These are phyloP conservation scores for Senna tora DNA, from an alignment of 306 rosid genomes.

Conservation along the genomic window DNA sequence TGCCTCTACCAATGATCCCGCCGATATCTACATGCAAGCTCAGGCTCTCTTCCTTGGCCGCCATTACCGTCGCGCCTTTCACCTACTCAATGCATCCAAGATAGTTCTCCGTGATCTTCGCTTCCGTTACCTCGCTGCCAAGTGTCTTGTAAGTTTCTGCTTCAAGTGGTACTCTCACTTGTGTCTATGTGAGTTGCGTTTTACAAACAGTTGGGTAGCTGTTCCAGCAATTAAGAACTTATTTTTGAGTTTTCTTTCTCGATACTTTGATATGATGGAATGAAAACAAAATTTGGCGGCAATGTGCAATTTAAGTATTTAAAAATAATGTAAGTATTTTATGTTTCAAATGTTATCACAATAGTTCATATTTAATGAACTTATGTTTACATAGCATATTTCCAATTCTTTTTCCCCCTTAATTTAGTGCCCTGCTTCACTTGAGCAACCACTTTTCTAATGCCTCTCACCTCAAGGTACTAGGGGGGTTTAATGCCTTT, in stretches of 20 bases:
- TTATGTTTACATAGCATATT: no score
- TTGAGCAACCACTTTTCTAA: no score
- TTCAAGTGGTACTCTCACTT: background rate
- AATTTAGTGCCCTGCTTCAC: no score
- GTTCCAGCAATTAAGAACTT: no score
- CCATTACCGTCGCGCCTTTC: conserved; percentile 93
- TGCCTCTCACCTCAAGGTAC: no score
- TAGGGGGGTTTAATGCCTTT: no score
- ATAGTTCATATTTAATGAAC: no score
- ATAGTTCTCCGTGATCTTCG: conserved; percentile 90
- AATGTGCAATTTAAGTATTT: no score
- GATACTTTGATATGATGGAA: background rate
- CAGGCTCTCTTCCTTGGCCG: conserved; percentile 97
- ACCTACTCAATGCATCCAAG: conserved; percentile 90
- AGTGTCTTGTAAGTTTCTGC: conserved; percentile 64
- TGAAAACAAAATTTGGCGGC: no score
- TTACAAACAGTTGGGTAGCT: background rate
- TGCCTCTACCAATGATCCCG: conserved; percentile 86
- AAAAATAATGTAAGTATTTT: no score
- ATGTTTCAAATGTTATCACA: no score
- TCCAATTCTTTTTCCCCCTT: no score
- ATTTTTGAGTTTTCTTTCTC: background rate
- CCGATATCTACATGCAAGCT: conserved; percentile 95
- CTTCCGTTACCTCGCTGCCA: conserved; percentile 94
- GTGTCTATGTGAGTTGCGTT: background rate